Evolutionary conservation across 208 protist species (phyloP), one percentile per base, ranked within the genome.

Genomic region (Trichomonas vaginalis): DNA sequence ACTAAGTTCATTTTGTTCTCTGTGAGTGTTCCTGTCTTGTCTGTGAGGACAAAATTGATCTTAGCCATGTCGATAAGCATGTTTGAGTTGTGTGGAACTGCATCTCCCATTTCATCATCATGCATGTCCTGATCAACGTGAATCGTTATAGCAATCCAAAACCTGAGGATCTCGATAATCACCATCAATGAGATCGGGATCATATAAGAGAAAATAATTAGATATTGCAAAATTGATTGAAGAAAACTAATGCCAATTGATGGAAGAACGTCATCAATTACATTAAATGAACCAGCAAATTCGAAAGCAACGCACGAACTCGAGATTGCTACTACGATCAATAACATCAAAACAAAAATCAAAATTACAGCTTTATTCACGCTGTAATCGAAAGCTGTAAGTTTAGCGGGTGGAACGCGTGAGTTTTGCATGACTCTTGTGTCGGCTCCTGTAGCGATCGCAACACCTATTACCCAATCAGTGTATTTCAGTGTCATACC

Each of bases 1-100:
- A 40, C 17, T 23, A 95, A 27, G 27, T 95, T 35, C 88, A 95
- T 79, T 79, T 79, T 61, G 49, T 95, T 95, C 39, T 95, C 88
- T 32, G 88, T 95, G 6, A 95, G 37, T 79, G 88, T 95, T 39
- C 86, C 86, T n/a, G 86, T 95, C 56, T 95, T 95, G 39, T 95
- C 86, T 17, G 32, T 95, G 14, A 95, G 40, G 35, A 95, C 37
- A 70, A 70, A 46, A 46, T 40, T 21, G 8, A 95, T 46, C 21
- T 42, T 17, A n/a, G 42, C 45, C 9, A 95, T 23, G 3, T 95
- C n/a, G 48, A 27, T 32, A 9, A 90, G 35, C 4, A 90, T n/a
- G 42, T 90, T 90, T 3, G 82, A 90, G 42, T 90, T 90, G 15
- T 21, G 10, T 35, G 82, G 9, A 48, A 27, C 17, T 35, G 15